Percentiles rank a stretch among this genome's conserved stretches.
These are phyloP conservation scores for Monosporozyma aerobia DNA, from an alignment of 805 yeast species.

Conservation along the genomic window DNA sequence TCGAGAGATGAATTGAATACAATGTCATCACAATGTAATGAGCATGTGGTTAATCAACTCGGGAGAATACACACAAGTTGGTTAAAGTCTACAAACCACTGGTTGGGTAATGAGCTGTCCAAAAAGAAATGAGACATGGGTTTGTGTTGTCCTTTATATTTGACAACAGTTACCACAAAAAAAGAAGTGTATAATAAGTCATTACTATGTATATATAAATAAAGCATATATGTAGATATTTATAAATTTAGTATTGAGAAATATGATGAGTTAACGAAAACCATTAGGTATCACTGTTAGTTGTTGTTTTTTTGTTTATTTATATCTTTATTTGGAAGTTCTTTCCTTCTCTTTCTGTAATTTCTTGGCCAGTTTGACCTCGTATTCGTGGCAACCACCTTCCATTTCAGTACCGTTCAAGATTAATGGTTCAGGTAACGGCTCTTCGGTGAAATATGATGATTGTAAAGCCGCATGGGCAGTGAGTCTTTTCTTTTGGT, in stretches of 20 bases:
- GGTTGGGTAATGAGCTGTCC: slow-evolving; percentile 8
- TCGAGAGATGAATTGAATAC: slow-evolving; percentile 22
- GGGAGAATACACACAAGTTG: slow-evolving; percentile 28
- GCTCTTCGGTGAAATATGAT: slow-evolving; percentile 62
- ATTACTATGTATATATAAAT: neutral
- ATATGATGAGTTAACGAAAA: no score
- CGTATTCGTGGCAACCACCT: slow-evolving; percentile 97
- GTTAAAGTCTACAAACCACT: slow-evolving; percentile 27
- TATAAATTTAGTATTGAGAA: no score
- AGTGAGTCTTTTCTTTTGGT: slow-evolving; percentile 59
- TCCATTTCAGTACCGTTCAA: slow-evolving; percentile 37
- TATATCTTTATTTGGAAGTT: neutral
- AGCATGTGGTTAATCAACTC: slow-evolving; percentile 24
- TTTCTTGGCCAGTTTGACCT: slow-evolving; percentile 56
- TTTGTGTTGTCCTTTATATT: no score
- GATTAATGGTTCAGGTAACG: slow-evolving; percentile 49
- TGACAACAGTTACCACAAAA: no score
- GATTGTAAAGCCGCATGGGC: slow-evolving; percentile 65
- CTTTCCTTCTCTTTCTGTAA: slow-evolving; percentile 29
- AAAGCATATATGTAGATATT: neutral
- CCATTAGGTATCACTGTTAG: no score
- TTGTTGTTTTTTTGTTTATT: no score
- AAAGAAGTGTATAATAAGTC: neutral
- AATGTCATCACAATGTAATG: slow-evolving; percentile 27
- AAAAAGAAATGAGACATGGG: neutral